phyloP scores from a whole-genome alignment of 306 rosid genomes.

The Amphicarpaea edgeworthii region DNA sequence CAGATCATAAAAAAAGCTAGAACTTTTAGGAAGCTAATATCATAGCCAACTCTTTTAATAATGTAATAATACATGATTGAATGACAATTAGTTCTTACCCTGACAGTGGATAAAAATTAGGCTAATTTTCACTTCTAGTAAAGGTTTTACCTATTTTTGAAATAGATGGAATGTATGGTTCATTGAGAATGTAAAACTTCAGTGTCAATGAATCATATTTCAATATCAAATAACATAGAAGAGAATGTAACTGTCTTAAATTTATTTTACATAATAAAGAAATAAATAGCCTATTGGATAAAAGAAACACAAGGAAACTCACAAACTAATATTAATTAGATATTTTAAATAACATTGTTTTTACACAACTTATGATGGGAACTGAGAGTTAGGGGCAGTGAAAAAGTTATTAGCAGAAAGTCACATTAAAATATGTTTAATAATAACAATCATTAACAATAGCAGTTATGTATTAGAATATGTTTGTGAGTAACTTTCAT shows the following conservation, averaged over 20 bases:
- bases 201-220: not conserved
- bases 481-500: not conserved
- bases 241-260: conserved; percentile 27
- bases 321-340: conserved; percentile 30
- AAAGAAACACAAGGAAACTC: conserved; percentile 27
- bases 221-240: conserved; percentile 32
- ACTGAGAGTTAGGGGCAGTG: not conserved
- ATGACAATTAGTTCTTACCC: conserved; percentile 5
- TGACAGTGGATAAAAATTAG: conserved; percentile 2
- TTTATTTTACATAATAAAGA: not conserved
- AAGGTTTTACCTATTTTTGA: conserved; percentile 16
- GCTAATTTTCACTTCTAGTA: conserved; percentile 30
- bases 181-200: not conserved
- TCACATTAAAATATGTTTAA: not conserved
- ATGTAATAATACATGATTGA: not conserved
- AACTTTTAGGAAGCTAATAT: conserved; percentile 25
- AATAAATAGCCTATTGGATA: conserved; percentile 32
- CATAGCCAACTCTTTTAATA: conserved; percentile 33
- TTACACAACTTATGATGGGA: conserved; percentile 13
- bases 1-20: conserved; percentile 20
- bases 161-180: conserved; percentile 38
- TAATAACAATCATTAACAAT: not conserved
- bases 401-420: not conserved
- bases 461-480: not conserved
- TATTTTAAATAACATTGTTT: conserved; percentile 19